Evolutionary conservation across 2,329 filamentous ascomycete genomes (phyloP).

Genomic region (Alternaria incomplexa): DNA sequence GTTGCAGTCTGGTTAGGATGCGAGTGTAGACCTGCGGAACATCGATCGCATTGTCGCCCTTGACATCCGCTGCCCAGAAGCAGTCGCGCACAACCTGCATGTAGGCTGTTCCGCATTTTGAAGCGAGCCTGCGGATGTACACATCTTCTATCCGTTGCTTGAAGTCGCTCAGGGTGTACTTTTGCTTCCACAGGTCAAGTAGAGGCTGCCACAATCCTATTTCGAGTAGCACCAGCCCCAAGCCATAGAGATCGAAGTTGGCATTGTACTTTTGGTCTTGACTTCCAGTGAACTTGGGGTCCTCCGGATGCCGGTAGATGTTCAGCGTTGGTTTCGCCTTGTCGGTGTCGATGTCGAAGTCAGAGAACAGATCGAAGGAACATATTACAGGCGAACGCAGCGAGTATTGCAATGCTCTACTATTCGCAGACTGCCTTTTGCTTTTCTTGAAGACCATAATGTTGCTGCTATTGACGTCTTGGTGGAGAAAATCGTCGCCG

Average conservation of each 20-base stretch:
- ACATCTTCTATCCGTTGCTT: slow-evolving; percentile 68
- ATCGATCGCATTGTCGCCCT: slow-evolving; percentile 39
- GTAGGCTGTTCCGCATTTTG: slow-evolving; percentile 75
- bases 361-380: slow-evolving; percentile 76
- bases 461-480: slow-evolving; percentile 71
- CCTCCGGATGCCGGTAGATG: slow-evolving; percentile 72
- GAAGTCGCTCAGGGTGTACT: slow-evolving; percentile 66
- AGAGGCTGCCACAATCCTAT: slow-evolving; percentile 78
- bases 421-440: slow-evolving; percentile 54
- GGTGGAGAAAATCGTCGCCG: slow-evolving; percentile 70
- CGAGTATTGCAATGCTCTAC: slow-evolving; percentile 55
- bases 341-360: slow-evolving; percentile 55
- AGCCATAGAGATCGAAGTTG: slow-evolving; percentile 71
- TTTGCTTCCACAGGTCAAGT: slow-evolving; percentile 63
- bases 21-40: slow-evolving; percentile 48
- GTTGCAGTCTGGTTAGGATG: slow-evolving; percentile 53
- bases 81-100: slow-evolving; percentile 76
- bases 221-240: slow-evolving; percentile 75
- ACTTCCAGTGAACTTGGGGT: slow-evolving; percentile 45
- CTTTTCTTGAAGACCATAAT: slow-evolving; percentile 66
- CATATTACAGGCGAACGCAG: slow-evolving; percentile 73
- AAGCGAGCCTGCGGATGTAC: slow-evolving; percentile 68
- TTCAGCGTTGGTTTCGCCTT: slow-evolving; percentile 54
- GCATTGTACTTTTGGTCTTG: slow-evolving; percentile 36
- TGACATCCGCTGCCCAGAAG: slow-evolving; percentile 69